phyloP scores from a whole-genome alignment of 192 early-diverging fungal species.

The Linnemannia elongata region DNA sequence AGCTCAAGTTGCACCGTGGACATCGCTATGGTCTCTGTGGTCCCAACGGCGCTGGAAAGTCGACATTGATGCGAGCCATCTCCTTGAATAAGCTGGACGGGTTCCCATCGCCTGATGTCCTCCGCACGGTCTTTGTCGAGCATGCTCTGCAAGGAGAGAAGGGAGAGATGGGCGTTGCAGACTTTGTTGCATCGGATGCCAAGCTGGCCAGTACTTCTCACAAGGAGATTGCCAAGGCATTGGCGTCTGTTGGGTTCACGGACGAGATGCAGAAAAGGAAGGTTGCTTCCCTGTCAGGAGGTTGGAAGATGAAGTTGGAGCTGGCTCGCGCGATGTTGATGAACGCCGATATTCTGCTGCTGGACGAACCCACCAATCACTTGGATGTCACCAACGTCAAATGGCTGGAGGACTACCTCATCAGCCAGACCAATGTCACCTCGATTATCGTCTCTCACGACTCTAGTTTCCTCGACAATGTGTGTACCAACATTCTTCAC shows the following conservation, averaged over 20 bases:
- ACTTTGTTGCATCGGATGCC: conserved; percentile 71
- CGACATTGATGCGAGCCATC: conserved; percentile 86
- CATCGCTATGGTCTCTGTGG: conserved; percentile 86
- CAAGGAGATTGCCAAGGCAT: conserved; percentile 56
- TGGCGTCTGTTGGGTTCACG: conserved; percentile 77
- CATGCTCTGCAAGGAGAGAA: conserved; percentile 78
- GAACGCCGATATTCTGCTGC: conserved; percentile 89
- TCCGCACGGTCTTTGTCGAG: conserved; percentile 84
- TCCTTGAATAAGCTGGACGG: conserved; percentile 82
- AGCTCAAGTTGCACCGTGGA: conserved; percentile 74
- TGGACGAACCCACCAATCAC: conserved; percentile 96
- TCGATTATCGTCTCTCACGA: conserved; percentile 86
- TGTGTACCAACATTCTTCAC: conserved; percentile 86
- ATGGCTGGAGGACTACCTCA: conserved; percentile 84
- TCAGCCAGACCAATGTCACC: conserved; percentile 73
- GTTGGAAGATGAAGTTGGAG: conserved; percentile 92
- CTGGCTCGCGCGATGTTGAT: conserved; percentile 84
- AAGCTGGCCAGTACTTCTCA: conserved; percentile 61
- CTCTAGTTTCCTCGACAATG: conserved; percentile 83
- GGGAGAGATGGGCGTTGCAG: conserved; percentile 68
- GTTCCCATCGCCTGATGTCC: conserved; percentile 79
- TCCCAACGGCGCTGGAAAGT: conserved; percentile 86
- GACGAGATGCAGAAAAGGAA: conserved; percentile 66
- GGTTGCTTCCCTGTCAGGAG: conserved; percentile 81
- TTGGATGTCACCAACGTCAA: conserved; percentile 83